phyloP scores from a whole-genome alignment of 257 asterid species.

The Jaltomata sinuosa region DNA sequence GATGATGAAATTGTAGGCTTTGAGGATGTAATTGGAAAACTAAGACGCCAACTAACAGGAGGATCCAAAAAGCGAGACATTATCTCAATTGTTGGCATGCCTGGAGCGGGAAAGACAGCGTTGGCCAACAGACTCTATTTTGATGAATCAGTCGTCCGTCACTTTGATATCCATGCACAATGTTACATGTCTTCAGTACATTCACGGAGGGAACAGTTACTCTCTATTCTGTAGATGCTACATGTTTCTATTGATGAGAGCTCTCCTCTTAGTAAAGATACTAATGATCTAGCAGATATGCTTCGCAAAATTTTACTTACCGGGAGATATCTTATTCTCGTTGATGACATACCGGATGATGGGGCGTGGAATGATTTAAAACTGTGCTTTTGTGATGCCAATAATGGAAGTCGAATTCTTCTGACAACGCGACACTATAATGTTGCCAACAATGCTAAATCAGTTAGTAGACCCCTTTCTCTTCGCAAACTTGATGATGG shows the following conservation, averaged over 20 bases:
- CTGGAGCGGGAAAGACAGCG: neutral
- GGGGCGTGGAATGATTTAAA: neutral
- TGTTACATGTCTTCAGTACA: conserved; percentile 10
- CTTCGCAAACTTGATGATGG: fast-evolving
- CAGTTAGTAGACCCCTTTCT: neutral
- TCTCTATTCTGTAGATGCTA: neutral
- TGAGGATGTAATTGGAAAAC: neutral
- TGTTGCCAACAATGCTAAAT: fast-evolving
- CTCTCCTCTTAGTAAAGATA: neutral
- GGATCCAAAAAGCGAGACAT: neutral
- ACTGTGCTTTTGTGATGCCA: neutral
- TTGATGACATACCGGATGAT: neutral
- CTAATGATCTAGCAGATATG: conserved; percentile 3
- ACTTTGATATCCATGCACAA: neutral
- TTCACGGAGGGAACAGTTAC: neutral
- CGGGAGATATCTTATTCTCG: neutral
- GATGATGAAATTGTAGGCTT: neutral
- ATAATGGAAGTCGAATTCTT: neutral
- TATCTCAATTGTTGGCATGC: neutral
- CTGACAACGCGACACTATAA: neutral
- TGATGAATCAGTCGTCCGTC: neutral
- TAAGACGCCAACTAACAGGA: neutral
- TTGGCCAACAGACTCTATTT: neutral
- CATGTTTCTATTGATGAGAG: fast-evolving
- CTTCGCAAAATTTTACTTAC: neutral